A percentile compares a stretch with the other conserved stretches of the same genome.
Evolutionary conservation across 495 filamentous ascomycete genomes (phyloP).

Genomic region (Bacidia rubella): DNA sequence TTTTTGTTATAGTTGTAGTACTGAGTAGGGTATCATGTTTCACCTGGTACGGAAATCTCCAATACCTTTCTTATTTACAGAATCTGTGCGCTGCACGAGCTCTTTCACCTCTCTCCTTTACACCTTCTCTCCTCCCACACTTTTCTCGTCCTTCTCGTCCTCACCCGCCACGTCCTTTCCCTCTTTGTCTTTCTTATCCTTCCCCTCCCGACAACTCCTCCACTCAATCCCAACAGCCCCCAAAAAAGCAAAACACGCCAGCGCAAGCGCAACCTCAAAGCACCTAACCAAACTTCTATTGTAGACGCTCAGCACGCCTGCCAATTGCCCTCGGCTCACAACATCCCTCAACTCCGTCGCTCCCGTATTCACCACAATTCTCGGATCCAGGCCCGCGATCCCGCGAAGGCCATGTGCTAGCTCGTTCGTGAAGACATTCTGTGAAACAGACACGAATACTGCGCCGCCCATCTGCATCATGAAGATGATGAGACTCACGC

Average conservation of each 20-base stretch:
- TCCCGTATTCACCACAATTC: slow-evolving; percentile 38
- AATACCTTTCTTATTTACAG: too few species aligned
- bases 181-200: slow-evolving; percentile 1
- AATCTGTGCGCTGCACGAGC: too few species aligned
- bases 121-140: neutral
- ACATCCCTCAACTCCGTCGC: slow-evolving; percentile 39
- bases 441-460: slow-evolving; percentile 50
- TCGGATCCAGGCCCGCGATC: slow-evolving; percentile 33
- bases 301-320: slow-evolving; percentile 37
- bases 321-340: slow-evolving; percentile 30
- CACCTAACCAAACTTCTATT: slow-evolving; percentile 41
- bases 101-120: neutral
- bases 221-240: slow-evolving; percentile 46
- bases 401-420: slow-evolving; percentile 34
- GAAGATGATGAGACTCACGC: slow-evolving; percentile 52
- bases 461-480: slow-evolving; percentile 52
- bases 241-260: slow-evolving; percentile 38
- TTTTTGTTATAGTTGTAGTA: too few species aligned
- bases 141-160: neutral
- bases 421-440: slow-evolving; percentile 48
- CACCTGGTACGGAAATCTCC: too few species aligned
- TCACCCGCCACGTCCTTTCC: neutral
- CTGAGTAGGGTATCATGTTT: too few species aligned
- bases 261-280: slow-evolving; percentile 38
- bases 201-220: slow-evolving; percentile 42